Evolutionary conservation across 2,329 filamentous ascomycete species (phyloP), one percentile per base, ranked within the genome.

Genomic region (Erysiphe neolycopersici): DNA sequence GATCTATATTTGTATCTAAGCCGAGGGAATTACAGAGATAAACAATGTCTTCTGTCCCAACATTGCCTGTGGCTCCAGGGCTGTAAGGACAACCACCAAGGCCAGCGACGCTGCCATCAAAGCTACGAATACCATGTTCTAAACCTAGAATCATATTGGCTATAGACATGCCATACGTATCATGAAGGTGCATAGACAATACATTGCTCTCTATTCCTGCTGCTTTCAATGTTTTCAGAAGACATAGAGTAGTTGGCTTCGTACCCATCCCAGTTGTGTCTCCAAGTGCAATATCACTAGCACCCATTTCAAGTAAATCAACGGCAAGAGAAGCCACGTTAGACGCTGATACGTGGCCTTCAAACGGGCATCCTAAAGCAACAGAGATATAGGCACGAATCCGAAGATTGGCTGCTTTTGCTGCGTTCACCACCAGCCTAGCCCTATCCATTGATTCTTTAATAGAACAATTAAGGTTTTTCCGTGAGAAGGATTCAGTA

Each of bases 221-320:
- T 1, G 72, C 68, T 9, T 65, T 59, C 59, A 83, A 62, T 45
- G 74, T 74, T 49, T 67, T 66, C 46, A 84, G 63, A 40, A 84
- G 62, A 45, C 71, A 69, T 44, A 65, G 62, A 2, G 77, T 82
- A 45, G 72, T 64, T 16, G 74, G 75, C n/a, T 74, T 76, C 0
- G 81, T 91, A 30, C 84, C 85, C 69, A 91, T 84, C 16, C 85
- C 85, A 0, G 84, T 87, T 0, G 85, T 94, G 55, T 93, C 85
- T 6, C 83, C 84, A 0, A 93, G 69, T 1, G 79, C 80, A 51
- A 94, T 84, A 64, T 93, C 83, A 55, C 92, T 82, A 17, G 82
- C 85, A 16, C 85, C 85, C 65, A 87, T 80, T 54, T 85, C 79
- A 1, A 93, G 65, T 41, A 93, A 61, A 54, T 65, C 73, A 47